phyloP scores from a whole-genome alignment of 2,329 filamentous ascomycete species.

The Fusarium subglutinans region DNA sequence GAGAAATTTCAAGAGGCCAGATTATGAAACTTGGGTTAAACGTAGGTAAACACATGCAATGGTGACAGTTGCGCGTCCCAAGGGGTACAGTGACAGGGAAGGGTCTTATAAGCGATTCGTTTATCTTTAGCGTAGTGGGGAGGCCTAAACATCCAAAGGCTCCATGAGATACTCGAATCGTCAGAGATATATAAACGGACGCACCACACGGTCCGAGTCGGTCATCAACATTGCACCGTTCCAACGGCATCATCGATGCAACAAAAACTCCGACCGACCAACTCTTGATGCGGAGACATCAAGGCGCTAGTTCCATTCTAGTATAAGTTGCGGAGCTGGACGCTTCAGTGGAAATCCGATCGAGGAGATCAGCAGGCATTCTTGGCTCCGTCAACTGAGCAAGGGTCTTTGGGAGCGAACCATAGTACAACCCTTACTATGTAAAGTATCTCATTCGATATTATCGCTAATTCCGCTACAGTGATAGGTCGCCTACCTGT shows the following conservation, averaged over 20 bases:
- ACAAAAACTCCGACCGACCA: slow-evolving; percentile 24
- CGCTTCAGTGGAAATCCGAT: neutral
- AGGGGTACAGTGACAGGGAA: slow-evolving; percentile 32
- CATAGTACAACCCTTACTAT: neutral
- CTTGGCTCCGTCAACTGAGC: neutral
- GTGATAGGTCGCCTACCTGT: slow-evolving; percentile 29
- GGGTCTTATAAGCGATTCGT: slow-evolving; percentile 38
- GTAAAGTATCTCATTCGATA: slow-evolving; percentile 20
- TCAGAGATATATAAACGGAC: slow-evolving; percentile 31
- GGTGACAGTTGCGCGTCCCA: slow-evolving; percentile 25
- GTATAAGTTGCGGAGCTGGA: slow-evolving; percentile 19
- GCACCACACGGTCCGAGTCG: slow-evolving; percentile 13
- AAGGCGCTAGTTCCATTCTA: slow-evolving; percentile 23
- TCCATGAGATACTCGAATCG: slow-evolving; percentile 16
- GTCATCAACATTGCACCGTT: slow-evolving; percentile 33
- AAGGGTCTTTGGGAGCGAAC: neutral
- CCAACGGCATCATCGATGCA: slow-evolving; percentile 31
- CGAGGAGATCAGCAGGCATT: neutral
- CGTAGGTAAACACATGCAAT: slow-evolving; percentile 5
- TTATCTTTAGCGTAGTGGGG: slow-evolving; percentile 28
- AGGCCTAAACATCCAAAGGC: neutral
- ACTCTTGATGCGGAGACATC: neutral
- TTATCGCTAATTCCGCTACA: slow-evolving; percentile 42
- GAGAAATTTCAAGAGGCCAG: neutral
- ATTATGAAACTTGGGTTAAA: slow-evolving; percentile 7